A percentile compares a stretch with the other conserved stretches of the same genome.
phyloP scores from a whole-genome alignment of 1,284 basidiomycete species.

The Sporisorium sorghi region DNA sequence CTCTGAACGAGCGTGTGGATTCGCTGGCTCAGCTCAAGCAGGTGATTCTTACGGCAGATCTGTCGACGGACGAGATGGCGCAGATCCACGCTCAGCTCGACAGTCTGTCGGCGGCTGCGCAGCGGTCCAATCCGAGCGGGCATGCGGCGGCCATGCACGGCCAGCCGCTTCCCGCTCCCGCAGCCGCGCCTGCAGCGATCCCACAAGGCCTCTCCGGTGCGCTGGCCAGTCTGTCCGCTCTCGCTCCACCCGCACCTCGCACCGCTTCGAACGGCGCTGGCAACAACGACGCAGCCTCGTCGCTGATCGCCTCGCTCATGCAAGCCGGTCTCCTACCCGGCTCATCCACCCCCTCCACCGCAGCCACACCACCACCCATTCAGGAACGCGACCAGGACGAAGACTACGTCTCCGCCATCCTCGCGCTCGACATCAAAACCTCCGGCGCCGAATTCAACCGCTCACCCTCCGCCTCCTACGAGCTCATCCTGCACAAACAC shows the following conservation, averaged over 20 bases:
- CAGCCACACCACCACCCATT: slow-evolving; percentile 68
- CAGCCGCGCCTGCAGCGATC: slow-evolving; percentile 57
- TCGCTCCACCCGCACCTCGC: slow-evolving; percentile 10
- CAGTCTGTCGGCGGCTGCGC: slow-evolving; percentile 72
- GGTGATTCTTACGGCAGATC: slow-evolving; percentile 78
- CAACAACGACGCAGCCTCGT: slow-evolving; percentile 41
- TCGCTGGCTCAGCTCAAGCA: slow-evolving; percentile 75
- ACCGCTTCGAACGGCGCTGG: slow-evolving; percentile 4
- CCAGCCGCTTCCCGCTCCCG: slow-evolving; percentile 23
- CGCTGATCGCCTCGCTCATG: slow-evolving; percentile 62
- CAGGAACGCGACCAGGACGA: slow-evolving; percentile 70
- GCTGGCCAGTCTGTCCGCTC: slow-evolving; percentile 30
- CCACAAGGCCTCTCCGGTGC: slow-evolving; percentile 42
- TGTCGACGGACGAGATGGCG: slow-evolving; percentile 81
- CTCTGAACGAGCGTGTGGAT: slow-evolving; percentile 47
- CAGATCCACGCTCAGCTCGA: slow-evolving; percentile 84
- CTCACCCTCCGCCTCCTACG: slow-evolving; percentile 73
- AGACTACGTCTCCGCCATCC: slow-evolving; percentile 78
- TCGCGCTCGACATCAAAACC: slow-evolving; percentile 78
- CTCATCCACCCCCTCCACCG: slow-evolving; percentile 32
- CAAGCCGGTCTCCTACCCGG: slow-evolving; percentile 61
- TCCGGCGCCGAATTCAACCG: slow-evolving; percentile 79
- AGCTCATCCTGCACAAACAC: slow-evolving; percentile 69
- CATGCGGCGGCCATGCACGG: slow-evolving; percentile 54
- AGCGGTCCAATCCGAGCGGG: slow-evolving; percentile 45